phyloP scores from a whole-genome alignment of 495 filamentous ascomycete species.

The Apiosordaria backusii region DNA sequence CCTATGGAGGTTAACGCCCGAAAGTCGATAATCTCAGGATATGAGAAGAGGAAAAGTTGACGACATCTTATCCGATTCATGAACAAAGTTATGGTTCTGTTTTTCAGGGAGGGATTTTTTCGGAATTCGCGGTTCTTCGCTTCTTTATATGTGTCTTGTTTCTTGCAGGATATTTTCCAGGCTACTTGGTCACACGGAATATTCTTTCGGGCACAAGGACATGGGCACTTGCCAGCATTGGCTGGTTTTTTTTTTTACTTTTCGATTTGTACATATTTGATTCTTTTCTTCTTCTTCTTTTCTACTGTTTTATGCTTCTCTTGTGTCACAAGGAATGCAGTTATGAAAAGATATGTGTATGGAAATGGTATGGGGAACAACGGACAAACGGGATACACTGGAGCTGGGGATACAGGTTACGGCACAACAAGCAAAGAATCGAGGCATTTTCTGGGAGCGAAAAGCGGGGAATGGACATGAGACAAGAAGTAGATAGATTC shows the following conservation, averaged over 20 bases:
- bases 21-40: constrained; percentile 7
- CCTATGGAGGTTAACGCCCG: constrained; percentile 30
- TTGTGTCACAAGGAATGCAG: background rate
- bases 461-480: background rate
- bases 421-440: background rate
- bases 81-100: constrained; percentile 1
- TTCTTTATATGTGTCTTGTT: constrained; percentile 17
- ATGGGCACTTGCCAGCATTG: background rate
- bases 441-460: background rate
- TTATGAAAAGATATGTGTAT: background rate
- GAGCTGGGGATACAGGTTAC: background rate
- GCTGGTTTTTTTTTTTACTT: background rate
- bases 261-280: background rate
- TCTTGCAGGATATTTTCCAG: background rate
- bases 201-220: background rate
- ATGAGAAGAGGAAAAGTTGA: background rate
- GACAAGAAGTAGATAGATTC: background rate
- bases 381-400: background rate
- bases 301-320: background rate
- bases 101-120: background rate
- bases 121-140: constrained; percentile 8
- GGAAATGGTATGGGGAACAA: background rate
- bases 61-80: background rate
- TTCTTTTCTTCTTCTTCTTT: background rate
- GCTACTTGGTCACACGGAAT: background rate